A percentile compares a stretch with the other conserved stretches of the same genome.
These are phyloP conservation scores for Kodamaea sagamina DNA, from an alignment of 805 yeast species.

Conservation along the genomic window DNA sequence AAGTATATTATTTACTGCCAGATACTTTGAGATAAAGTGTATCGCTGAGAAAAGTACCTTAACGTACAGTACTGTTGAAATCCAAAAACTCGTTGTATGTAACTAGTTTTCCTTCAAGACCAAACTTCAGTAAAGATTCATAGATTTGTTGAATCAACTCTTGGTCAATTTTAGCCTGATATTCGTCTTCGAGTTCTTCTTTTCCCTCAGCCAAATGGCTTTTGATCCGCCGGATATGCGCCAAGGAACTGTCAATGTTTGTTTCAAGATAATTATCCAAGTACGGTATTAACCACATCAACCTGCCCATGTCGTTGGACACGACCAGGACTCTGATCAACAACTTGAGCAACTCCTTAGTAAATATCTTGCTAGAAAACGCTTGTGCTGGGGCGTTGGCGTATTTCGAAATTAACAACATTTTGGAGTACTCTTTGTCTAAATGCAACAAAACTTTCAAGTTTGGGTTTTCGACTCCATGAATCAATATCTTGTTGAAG, in stretches of 20 bases:
- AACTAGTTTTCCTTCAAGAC: constrained; percentile 32
- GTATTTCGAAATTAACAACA: constrained; percentile 7
- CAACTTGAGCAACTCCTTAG: constrained; percentile 23
- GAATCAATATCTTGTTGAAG: constrained; percentile 33
- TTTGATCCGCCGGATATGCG: constrained; percentile 9
- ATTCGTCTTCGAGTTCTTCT: neutral
- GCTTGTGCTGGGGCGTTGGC: constrained; percentile 13
- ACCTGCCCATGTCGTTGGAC: constrained; percentile 34
- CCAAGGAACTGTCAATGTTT: constrained; percentile 11
- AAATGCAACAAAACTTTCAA: constrained; percentile 4
- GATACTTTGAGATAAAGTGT: no score
- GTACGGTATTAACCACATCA: constrained; percentile 40
- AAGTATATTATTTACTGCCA: no score
- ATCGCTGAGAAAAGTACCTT: no score
- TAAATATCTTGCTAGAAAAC: constrained; percentile 22
- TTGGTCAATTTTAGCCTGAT: constrained; percentile 15
- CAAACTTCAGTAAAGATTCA: constrained; percentile 22
- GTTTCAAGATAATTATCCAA: constrained; percentile 25
- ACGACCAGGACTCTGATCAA: constrained; percentile 25
- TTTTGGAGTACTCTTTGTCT: constrained; percentile 5
- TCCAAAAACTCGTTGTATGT: constrained; percentile 23
- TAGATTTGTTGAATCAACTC: constrained; percentile 22
- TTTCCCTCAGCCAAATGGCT: constrained; percentile 6
- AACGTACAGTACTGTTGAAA: constrained; percentile 15
- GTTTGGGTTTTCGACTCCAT: constrained; percentile 18